Evolutionary conservation across 352 stramenopile genomes (phyloP).

Genomic region (Salisapilia sapeloensis): DNA sequence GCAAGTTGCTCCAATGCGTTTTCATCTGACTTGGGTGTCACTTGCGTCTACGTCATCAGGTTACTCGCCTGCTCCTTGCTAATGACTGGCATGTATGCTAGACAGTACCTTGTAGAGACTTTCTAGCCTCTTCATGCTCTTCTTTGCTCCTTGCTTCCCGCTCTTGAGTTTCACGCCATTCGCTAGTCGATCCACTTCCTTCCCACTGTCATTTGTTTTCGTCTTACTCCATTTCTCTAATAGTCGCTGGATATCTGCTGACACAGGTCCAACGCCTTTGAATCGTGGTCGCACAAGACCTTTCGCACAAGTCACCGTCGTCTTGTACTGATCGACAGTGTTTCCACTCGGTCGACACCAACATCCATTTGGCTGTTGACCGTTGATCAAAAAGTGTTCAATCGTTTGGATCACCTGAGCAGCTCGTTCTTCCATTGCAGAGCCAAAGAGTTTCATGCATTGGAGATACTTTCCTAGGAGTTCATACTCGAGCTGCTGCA

Average conservation of each 20-base stretch:
- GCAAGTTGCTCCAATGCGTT: too few relatives aligned
- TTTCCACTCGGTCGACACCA: constrained; percentile 46
- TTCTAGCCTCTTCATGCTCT: constrained; percentile 46
- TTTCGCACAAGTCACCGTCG: constrained; percentile 64
- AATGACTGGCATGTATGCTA: too few relatives aligned
- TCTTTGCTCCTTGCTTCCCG: constrained; percentile 17
- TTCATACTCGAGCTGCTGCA: constrained; percentile 48
- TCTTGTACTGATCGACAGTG: constrained; percentile 57
- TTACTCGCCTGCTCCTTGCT: too few relatives aligned
- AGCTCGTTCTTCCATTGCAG: constrained; percentile 9
- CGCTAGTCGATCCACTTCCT: constrained; percentile 5
- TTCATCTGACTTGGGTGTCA: too few relatives aligned
- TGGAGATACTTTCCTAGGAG: constrained; percentile 59
- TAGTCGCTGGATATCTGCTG: constrained; percentile 30
- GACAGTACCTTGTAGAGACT: constrained; percentile 42
- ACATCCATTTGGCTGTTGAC: constrained; percentile 51
- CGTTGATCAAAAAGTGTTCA: constrained; percentile 42
- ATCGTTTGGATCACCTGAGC: constrained; percentile 33
- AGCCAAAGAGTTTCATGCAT: constrained; percentile 64
- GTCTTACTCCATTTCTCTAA: constrained; percentile 51
- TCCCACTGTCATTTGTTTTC: constrained; percentile 9
- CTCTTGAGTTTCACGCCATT: constrained; percentile 7
- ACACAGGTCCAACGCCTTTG: constrained; percentile 36
- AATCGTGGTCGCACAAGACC: constrained; percentile 31
- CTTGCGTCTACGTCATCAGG: too few relatives aligned